These are phyloP conservation scores for Phaeodactylum tricornutum DNA, from an alignment of 108 stramenopile genomes.

Conservation along the genomic window DNA sequence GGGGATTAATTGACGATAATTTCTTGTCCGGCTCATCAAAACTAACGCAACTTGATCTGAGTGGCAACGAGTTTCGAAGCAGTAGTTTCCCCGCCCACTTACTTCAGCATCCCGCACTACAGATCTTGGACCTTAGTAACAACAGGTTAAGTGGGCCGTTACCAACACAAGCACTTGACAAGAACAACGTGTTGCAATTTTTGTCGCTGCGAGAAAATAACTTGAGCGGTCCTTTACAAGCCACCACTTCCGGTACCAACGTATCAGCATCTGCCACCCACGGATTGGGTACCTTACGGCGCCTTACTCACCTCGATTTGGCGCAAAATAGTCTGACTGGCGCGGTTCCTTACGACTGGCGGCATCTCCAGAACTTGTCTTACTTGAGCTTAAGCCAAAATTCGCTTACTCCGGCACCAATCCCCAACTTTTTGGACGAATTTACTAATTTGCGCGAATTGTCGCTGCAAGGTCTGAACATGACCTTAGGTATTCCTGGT, in stretches of 20 bases:
- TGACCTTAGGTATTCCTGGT: slow-evolving; percentile 22
- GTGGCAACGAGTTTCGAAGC: slow-evolving; percentile 11
- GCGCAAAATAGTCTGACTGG: slow-evolving; percentile 17
- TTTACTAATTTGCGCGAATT: slow-evolving; percentile 22
- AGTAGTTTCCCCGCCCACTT: slow-evolving; percentile 1
- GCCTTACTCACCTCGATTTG: slow-evolving; percentile 22
- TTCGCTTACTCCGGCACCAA: neutral
- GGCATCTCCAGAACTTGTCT: no score
- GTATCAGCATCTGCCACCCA: no score
- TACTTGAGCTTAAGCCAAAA: slow-evolving; percentile 2
- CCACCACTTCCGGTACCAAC: no score
- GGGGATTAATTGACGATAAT: slow-evolving; percentile 7
- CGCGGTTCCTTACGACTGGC: slow-evolving; percentile 10
- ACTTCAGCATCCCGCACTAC: slow-evolving; percentile 6
- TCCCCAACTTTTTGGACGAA: slow-evolving; percentile 7
- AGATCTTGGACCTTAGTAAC: slow-evolving; percentile 11
- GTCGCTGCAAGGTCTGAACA: slow-evolving; percentile 17
- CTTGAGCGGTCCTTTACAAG: slow-evolving; percentile 8
- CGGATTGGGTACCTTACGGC: slow-evolving; percentile 8
- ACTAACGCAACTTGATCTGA: slow-evolving; percentile 23
- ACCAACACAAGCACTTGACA: slow-evolving; percentile 7
- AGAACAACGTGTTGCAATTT: slow-evolving; percentile 6
- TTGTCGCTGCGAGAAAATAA: slow-evolving; percentile 10
- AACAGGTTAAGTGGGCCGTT: slow-evolving; percentile 16
- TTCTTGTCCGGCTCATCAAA: slow-evolving; percentile 10